Conservation (phyloP, 2,329 filamentous ascomycete species). For the Macrophomina tecta region DNA sequence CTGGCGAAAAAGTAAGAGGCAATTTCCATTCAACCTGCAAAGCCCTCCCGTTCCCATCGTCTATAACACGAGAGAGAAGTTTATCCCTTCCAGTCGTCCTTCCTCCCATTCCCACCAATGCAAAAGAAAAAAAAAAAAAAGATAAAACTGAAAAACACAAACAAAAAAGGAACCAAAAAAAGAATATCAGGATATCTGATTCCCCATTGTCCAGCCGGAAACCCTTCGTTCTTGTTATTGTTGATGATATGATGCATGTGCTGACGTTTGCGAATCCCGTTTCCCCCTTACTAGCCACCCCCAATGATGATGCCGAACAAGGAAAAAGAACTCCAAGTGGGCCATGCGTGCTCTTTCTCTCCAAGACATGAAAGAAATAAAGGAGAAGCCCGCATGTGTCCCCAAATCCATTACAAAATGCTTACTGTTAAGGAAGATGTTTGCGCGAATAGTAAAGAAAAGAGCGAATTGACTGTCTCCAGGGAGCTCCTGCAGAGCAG, state of each 20-base stretch:
- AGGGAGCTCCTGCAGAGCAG: background rate
- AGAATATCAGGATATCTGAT: background rate
- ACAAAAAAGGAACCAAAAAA: background rate
- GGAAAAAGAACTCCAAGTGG: background rate
- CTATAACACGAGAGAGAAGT: too few species aligned
- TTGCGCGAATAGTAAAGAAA: background rate
- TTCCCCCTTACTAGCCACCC: background rate
- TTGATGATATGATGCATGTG: background rate
- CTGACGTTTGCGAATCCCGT: slow-evolving; percentile 5
- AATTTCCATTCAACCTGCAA: too few species aligned
- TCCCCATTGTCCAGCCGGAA: too few species aligned
- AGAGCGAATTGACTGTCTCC: slow-evolving; percentile 1
- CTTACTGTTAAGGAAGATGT: slow-evolving; percentile 14
- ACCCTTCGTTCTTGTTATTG: too few species aligned
- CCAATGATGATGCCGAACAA: background rate
- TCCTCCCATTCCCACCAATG: too few species aligned
- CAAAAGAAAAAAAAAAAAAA: too few species aligned
- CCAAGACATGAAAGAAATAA: background rate
- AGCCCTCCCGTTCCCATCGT: too few species aligned
- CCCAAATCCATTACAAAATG: slow-evolving; percentile 10
- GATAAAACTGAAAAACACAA: too few species aligned
- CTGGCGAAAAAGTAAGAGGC: too few species aligned
- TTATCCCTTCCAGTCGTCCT: too few species aligned
- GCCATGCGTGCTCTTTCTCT: background rate
- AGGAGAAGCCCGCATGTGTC: background rate